Conservation (phyloP, 2,329 filamentous ascomycete species). For the Neoarthrinium moseri region DNA sequence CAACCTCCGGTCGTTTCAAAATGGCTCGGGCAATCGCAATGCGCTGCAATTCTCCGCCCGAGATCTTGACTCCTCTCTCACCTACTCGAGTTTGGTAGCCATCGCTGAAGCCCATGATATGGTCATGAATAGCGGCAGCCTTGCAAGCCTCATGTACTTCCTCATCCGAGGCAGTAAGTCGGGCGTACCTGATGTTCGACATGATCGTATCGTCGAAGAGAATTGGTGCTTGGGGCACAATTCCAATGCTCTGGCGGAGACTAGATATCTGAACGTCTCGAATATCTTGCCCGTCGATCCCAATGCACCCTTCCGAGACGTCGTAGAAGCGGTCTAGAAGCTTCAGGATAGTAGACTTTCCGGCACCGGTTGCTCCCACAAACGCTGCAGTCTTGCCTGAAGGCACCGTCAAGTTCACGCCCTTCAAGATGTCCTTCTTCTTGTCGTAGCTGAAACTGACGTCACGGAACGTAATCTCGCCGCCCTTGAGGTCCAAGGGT, state of each 20-base stretch:
- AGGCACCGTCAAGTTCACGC: conserved; percentile 48
- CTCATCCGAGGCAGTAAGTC: conserved; percentile 44
- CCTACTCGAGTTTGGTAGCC: conserved; percentile 53
- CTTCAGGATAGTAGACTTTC: conserved; percentile 48
- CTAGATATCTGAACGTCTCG: conserved; percentile 38
- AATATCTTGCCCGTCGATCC: conserved; percentile 45
- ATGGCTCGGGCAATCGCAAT: conserved; percentile 71
- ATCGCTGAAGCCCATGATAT: conserved; percentile 51
- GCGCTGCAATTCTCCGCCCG: conserved; percentile 65
- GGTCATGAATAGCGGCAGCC: conserved; percentile 53
- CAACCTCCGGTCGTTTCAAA: conserved; percentile 70
- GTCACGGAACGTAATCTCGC: conserved; percentile 52
- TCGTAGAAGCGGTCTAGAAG: conserved; percentile 53
- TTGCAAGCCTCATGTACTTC: conserved; percentile 51
- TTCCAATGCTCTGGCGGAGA: conserved; percentile 39
- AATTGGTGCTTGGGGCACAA: conserved; percentile 43
- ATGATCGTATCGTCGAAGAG: conserved; percentile 55
- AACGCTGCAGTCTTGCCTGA: conserved; percentile 57
- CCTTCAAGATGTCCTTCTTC: conserved; percentile 55
- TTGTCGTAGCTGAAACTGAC: conserved; percentile 61
- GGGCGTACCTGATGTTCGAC: conserved; percentile 55
- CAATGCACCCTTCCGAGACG: conserved; percentile 41
- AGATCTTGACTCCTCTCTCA: conserved; percentile 57
- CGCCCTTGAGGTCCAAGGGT: conserved; percentile 49
- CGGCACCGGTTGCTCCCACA: conserved; percentile 58